Evolutionary conservation across 2,329 filamentous ascomycete genomes (phyloP).

Genomic region (Polychaeton citri): DNA sequence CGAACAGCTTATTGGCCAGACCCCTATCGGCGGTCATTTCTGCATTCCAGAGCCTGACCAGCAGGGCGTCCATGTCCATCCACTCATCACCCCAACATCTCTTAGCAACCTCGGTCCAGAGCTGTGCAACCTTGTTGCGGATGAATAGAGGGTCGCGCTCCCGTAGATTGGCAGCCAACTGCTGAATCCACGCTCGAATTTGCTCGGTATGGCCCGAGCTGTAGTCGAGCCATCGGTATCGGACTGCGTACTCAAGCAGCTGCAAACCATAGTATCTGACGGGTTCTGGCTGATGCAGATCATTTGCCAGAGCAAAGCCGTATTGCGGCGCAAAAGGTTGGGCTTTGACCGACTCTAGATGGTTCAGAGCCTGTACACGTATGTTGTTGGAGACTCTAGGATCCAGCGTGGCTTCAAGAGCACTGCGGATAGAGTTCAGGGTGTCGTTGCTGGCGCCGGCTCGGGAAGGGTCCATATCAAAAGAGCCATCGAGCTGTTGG

Average conservation of each 20-base stretch:
- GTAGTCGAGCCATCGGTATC: conserved; percentile 70
- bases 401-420: conserved; percentile 77
- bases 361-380: conserved; percentile 69
- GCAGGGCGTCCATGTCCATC: conserved; percentile 81
- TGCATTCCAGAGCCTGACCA: conserved; percentile 64
- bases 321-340: conserved; percentile 67
- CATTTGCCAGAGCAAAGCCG: conserved; percentile 70
- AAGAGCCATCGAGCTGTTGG: background rate
- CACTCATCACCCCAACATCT: conserved; percentile 85
- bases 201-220: conserved; percentile 51
- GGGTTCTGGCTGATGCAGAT: conserved; percentile 60
- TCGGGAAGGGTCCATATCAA: background rate
- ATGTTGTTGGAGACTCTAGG: conserved; percentile 67
- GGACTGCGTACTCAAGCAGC: conserved; percentile 78
- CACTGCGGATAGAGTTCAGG: conserved; percentile 62
- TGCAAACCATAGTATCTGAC: conserved; percentile 91
- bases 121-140: conserved; percentile 82
- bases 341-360: conserved; percentile 75
- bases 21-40: conserved; percentile 14
- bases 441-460: conserved; percentile 7
- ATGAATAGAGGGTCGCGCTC: conserved; percentile 67
- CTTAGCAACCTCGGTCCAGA: conserved; percentile 94
- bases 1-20: conserved; percentile 65
- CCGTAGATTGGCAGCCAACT: conserved; percentile 59
- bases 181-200: conserved; percentile 63